Evolutionary conservation across 2,329 filamentous ascomycete species (phyloP), one percentile per base, ranked within the genome.

Genomic region (Cladosporium sp.): DNA sequence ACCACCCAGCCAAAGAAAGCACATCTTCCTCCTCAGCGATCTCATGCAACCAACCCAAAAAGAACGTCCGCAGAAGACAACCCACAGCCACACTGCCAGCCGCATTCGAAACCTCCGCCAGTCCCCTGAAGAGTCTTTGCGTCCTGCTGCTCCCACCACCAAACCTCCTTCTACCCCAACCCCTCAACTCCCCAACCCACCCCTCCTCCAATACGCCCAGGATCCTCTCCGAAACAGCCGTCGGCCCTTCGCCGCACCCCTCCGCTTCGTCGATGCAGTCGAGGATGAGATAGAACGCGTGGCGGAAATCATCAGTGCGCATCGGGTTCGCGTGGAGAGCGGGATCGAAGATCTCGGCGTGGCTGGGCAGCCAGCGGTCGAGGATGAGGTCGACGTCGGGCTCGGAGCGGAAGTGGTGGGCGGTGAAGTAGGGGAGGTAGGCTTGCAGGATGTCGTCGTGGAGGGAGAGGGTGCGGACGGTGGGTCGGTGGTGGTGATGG

Each of bases 41-140:
- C 19, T 57, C 45, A 5, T 44, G n/a, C 6, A 57, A 3, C 45
- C 39, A 51, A 2, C 36, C 44, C 13, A 51, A 34, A 24, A 57
- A 57, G 10, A 57, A 57, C 10, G 45, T 13, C 22, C 55, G 32
- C 12, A 57, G 28, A 17, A 57, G 36, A 17, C 19, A 34, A 3
- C 55, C 55, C 1, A 57, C n/a, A 0, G 32, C 9, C 9, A 17
- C 5, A 15, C 55, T 51, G 9, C 10, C 4, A 13, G 17, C 24
- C 35, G 45, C 37, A 7, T 24, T 34, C 36, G 55, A 57, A 1
- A 57, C 28, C 55, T 57, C 55, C 4, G 55, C 55, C 37, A 57
- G 28, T 3, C 36, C 36, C 5, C 55, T 36, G 36, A 57, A 57
- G 22, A 44, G 10, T n/a, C 39, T 40, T 15, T 51, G 28, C 9